Evolutionary conservation across 1,284 basidiomycete species (phyloP), one percentile per base, ranked within the genome.

Genomic region (Moniliella sp.): DNA sequence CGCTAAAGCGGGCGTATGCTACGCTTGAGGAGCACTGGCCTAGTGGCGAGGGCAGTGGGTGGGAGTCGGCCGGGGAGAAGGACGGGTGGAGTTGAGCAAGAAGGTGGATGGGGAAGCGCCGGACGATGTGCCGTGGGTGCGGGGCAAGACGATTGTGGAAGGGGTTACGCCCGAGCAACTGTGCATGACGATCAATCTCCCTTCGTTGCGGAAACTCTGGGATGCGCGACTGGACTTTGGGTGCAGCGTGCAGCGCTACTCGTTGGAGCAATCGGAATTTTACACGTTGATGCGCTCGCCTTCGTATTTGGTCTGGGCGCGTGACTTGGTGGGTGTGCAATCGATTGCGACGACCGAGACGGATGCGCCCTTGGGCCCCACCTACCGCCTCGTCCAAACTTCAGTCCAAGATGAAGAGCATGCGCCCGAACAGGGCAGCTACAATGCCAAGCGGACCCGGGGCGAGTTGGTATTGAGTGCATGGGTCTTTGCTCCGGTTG

Each of bases 131-230:
- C 51, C 51, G 31, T 39, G 42, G 35, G 47, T 48, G 18, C 42
- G 45, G 26, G 51, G 51, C 12, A 30, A 28, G 12, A 48, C 50
- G 11, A 12, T 45, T 10, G 45, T 55, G 27, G 51, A 55, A 33
- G 40, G 40, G 16, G 48, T 47, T 23, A 52, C 51, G 2, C 51
- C 51, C 5, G 34, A 42, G 4, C 38, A 55, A 33, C 36, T 55
- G 4, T 31, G 49, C 3, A 43, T 45, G 13, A 41, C 46, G 10
- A 40, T 55, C 31, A 46, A 50, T 35, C 40, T 48, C 25, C 51
- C 51, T 8, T 47, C 47, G 12, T 44, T 54, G 33, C 41, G 51
- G 17, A 50, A 50, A 28, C 51, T 50, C 34, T 55, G 51, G 51
- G 51, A 55, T 26, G 33, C 43, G 3, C 43, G 51, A 8, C 45